Base-by-base conservation (phyloP, 225 moss, liverwort and hornwort species). In the Physcomitrellopsis africana region DNA sequence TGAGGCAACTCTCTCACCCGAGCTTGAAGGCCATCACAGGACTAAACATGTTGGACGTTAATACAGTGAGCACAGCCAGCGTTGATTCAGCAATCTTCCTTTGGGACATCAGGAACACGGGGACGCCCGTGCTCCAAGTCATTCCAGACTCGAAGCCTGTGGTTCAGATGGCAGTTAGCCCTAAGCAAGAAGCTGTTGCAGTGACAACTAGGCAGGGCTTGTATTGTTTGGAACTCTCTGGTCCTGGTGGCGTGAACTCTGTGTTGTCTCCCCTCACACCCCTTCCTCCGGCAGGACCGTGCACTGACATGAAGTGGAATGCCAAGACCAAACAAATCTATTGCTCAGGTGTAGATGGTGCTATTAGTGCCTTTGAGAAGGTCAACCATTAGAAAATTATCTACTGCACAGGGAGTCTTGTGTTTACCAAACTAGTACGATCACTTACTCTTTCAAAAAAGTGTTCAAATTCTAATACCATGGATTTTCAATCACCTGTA, bases 241-340 rank as follows among this genome's bases (percentile, higher is more conserved):
- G 83, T n/a, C 81, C 85, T 32, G 80, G 80, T 19, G 81, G 83
- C 20, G 82, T 80, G 26, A 78, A 77, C 55, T 82, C 88, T 11
- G 60, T 81, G 8, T 63, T 88, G 70, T 88, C 88, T 20, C 91
- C 84, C 26, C 81, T 88, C 47, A 86, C 85, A 7, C 86, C 91
- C 11, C 86, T 88, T 18, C 88, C 88, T 17, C 80, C 84, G 19
- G 84, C 84, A 16, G 88, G 91, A n/a, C 91, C 88, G 2, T 86
- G 88, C 84, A 84, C 86, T 15, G 88, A 88, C 60, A 82, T 88
- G 91, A 91, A 88, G 76, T 88, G 88, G 91, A 88, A 91, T 68
- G 76, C 80, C 63, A 86, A 79, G 75, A 84, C 84, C 32, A 70
- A 69, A 52, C 88, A 91, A 67, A 81, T 91, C 26, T 91, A 91